Conservation (phyloP, 257 asterid species). For the Anisodus acutangulus region DNA sequence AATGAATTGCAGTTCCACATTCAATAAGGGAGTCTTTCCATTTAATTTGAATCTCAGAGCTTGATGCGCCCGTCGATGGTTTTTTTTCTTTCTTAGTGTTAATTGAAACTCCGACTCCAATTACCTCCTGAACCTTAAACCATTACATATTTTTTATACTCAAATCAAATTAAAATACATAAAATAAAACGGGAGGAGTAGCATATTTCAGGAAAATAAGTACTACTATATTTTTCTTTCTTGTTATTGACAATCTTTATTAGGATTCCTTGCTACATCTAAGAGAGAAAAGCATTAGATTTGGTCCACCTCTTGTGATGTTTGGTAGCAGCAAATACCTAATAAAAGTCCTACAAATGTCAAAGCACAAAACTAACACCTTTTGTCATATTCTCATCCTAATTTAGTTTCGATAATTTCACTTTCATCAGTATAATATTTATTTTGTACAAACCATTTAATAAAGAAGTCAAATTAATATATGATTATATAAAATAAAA, state of each 20-base stretch:
- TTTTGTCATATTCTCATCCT: no score
- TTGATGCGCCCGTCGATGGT: no score
- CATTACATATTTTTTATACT: no score
- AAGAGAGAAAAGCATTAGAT: slow-evolving; percentile 6
- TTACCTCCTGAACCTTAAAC: no score
- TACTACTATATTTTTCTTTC: neutral
- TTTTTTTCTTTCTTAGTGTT: no score
- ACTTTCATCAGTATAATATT: neutral
- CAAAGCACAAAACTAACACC: neutral
- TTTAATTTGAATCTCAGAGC: no score
- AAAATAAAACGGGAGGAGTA: neutral
- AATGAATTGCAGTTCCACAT: no score
- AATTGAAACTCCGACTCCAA: no score
- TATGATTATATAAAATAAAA: neutral
- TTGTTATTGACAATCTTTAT: neutral
- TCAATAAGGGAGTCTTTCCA: no score
- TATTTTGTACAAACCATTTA: neutral
- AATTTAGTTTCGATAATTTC: neutral
- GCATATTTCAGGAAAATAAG: neutral
- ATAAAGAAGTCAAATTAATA: neutral
- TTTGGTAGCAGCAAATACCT: neutral
- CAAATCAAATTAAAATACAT: neutral
- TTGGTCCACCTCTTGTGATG: slow-evolving; percentile 21
- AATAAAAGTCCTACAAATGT: neutral
- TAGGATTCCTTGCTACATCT: neutral